A percentile compares a stretch with the other conserved stretches of the same genome.
These are phyloP conservation scores for Colletotrichum filicis DNA, from an alignment of 2,329 filamentous ascomycete species.

Conservation along the genomic window DNA sequence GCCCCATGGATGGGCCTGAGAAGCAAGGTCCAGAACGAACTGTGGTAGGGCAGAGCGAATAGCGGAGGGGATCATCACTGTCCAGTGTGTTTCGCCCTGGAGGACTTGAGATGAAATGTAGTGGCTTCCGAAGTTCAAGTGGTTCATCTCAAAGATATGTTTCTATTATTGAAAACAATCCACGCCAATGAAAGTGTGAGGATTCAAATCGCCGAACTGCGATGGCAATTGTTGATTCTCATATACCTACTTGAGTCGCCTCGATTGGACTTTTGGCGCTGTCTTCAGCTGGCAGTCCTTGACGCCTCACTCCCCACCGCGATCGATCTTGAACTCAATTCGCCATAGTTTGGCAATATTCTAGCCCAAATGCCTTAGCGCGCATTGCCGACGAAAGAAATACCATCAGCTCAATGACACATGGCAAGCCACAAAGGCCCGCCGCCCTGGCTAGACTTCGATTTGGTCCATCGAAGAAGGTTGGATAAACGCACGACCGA, in stretches of 20 bases:
- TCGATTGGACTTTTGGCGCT: neutral
- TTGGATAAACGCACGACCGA: neutral
- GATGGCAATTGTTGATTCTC: too few relatives aligned
- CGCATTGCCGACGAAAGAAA: neutral
- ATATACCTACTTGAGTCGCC: neutral
- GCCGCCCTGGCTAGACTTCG: neutral
- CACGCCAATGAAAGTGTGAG: neutral
- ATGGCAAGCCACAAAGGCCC: neutral
- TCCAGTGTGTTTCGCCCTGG: neutral
- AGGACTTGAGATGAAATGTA: neutral
- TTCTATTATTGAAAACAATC: neutral
- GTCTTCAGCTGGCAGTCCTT: neutral
- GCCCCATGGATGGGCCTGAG: neutral
- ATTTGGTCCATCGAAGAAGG: neutral
- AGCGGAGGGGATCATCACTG: neutral
- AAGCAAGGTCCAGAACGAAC: neutral
- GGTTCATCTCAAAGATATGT: neutral
- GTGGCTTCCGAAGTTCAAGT: neutral
- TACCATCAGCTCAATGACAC: neutral
- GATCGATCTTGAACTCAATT: neutral
- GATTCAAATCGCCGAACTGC: neutral
- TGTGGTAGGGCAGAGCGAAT: neutral
- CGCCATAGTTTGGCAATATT: neutral
- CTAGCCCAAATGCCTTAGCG: neutral
- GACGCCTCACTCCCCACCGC: neutral